phyloP scores from a whole-genome alignment of 768 basidiomycete species.

The Fistulinella prunicolor region DNA sequence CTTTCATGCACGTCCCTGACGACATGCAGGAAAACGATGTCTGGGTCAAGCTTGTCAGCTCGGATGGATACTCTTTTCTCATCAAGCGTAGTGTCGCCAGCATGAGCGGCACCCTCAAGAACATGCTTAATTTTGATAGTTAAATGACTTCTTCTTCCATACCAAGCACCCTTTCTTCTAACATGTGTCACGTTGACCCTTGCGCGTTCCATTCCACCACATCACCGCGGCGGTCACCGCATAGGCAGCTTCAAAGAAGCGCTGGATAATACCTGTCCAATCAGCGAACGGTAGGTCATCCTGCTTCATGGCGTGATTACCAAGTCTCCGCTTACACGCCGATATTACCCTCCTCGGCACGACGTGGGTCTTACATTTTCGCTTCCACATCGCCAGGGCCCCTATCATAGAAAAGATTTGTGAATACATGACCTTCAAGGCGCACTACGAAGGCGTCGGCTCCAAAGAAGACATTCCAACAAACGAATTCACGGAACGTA shows the following conservation, averaged over 20 bases:
- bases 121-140: conserved; percentile 77
- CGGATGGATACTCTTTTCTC: conserved; percentile 80
- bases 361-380: too few relatives aligned
- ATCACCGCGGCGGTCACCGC: conserved; percentile 8
- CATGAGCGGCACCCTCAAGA: conserved; percentile 77
- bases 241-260: conserved; percentile 77
- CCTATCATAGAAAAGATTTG: conserved; percentile 83
- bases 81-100: conserved; percentile 72
- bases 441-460: conserved; percentile 66
- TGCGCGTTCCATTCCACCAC: conserved; percentile 5
- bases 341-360: not conserved
- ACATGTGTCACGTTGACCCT: conserved; percentile 1
- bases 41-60: conserved; percentile 76
- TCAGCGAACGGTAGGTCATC: conserved; percentile 62
- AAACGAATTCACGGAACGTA: conserved; percentile 74
- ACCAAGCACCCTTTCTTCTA: conserved; percentile 9
- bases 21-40: conserved; percentile 34
- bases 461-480: conserved; percentile 76
- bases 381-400: conserved; percentile 36
- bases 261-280: conserved; percentile 60
- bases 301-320: not conserved
- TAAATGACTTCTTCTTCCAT: conserved; percentile 23
- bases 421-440: conserved; percentile 87
- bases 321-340: conserved; percentile 1
- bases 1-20: not conserved